Evolutionary conservation across 805 yeast species (phyloP), one percentile per base, ranked within the genome.

Genomic region (Peterozyma toletana): DNA sequence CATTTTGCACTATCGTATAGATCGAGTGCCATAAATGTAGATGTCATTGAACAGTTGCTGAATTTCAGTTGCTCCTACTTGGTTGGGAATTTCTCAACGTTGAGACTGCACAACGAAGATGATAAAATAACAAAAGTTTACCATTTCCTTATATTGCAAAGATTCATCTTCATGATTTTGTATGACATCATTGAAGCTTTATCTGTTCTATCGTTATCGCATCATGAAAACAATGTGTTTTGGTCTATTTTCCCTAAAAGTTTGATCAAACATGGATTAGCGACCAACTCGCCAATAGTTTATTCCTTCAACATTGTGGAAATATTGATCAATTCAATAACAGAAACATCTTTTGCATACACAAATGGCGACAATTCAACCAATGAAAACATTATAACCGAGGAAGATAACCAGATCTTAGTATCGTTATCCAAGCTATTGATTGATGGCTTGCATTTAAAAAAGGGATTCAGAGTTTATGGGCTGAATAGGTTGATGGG

Each of bases 401-500:
- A 39, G 14, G 43, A 38, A 37, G 50, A 46, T 31, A 41, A 33
- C 33, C 34, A 11, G 37, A 38, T 37, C 30, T 29, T 45, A 36
- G 21, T 38, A 30, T 43, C 31, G 31, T 41, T 55, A 40, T 50
- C 53, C 16, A 48, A 55, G 1, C 44, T 58, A 21, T 36, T 63
- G 35, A 54, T 69, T 11, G 68, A 70, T 18, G 79, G 73, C 7
- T 54, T 71, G 3, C 68, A 70, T 0, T 52, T 62, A 21, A 58
- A 59, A 36, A 60, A 59, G 3, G 72, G 67, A 46, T 68, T 74
- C 51, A 60, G 67, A 51, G 62, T 77, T 38, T 74, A 63, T 50
- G 85, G 86, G 0, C 58, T 81, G 39, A 80, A 77, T 53, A 54
- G 82, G 45, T 48, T 67, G 3, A 42, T 77, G 30, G 86, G 86